Percentiles rank a stretch among this genome's conserved stretches.
These are phyloP conservation scores for Alternaria burnsii DNA, from an alignment of 2,329 filamentous ascomycete species.

Conservation along the genomic window DNA sequence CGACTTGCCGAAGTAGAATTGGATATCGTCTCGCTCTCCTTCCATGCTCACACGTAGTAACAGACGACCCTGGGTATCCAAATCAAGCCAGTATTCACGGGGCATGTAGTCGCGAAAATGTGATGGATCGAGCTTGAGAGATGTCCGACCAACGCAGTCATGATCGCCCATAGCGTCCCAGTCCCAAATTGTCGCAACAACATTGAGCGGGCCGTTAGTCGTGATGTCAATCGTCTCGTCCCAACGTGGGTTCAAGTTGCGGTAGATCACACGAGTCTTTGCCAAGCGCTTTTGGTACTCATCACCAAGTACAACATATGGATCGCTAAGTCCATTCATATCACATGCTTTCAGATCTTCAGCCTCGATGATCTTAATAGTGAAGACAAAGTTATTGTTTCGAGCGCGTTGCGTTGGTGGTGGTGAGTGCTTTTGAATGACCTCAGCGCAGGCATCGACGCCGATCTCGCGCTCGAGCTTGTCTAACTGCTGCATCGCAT, in stretches of 20 bases:
- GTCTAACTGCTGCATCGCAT: conserved; percentile 89
- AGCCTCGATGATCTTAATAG: conserved; percentile 97
- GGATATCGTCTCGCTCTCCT: conserved; percentile 96
- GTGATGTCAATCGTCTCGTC: conserved; percentile 97
- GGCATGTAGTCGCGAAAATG: conserved; percentile 97
- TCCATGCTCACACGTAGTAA: conserved; percentile 97
- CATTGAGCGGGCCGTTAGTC: conserved; percentile 87
- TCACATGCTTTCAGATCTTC: conserved; percentile 99
- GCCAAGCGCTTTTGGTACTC: conserved; percentile 97
- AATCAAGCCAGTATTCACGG: conserved; percentile 95
- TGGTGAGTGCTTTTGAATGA: conserved; percentile 78
- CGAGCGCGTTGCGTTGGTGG: conserved; percentile 72
- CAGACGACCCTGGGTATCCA: conserved; percentile 92
- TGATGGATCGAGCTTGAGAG: conserved; percentile 94
- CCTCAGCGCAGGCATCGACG: conserved; percentile 86
- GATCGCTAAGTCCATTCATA: conserved; percentile 91
- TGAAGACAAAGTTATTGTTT: conserved; percentile 93
- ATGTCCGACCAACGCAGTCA: conserved; percentile 96
- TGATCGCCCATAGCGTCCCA: conserved; percentile 97
- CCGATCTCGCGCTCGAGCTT: conserved; percentile 89
- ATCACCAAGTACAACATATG: conserved; percentile 95
- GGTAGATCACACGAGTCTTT: conserved; percentile 91
- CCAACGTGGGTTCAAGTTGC: conserved; percentile 92
- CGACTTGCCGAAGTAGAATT: conserved; percentile 97
- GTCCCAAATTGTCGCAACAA: conserved; percentile 98